phyloP scores from a whole-genome alignment of 2,329 filamentous ascomycete genomes.

The Scopulariopsis brevicaulis region DNA sequence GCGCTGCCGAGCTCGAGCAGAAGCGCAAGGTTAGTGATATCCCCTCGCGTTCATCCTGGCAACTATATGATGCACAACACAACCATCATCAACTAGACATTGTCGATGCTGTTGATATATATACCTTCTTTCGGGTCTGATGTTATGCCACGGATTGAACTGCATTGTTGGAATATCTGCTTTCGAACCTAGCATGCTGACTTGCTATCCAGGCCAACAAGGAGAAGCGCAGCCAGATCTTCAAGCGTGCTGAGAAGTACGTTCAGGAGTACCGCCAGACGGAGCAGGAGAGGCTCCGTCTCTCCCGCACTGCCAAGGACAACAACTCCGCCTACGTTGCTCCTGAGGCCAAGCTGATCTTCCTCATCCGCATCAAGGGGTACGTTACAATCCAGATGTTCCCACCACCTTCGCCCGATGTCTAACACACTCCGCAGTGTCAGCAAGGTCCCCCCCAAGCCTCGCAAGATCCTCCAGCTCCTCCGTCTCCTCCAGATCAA shows the following conservation, averaged over 20 bases:
- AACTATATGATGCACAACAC: conserved; percentile 68
- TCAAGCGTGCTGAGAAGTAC: conserved; percentile 99
- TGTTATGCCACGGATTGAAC: conserved; percentile 16
- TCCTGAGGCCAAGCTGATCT: conserved; percentile 92
- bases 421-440: conserved; percentile 49
- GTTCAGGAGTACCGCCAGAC: conserved; percentile 98
- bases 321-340: conserved; percentile 90
- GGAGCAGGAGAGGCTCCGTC: conserved; percentile 97
- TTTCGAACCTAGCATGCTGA: conserved; percentile 17
- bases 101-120: conserved; percentile 96
- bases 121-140: conserved; percentile 99
- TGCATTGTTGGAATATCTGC: conserved; percentile 3
- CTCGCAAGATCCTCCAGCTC: conserved; percentile 98
- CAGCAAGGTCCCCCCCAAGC: conserved; percentile 99
- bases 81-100: conserved; percentile 72
- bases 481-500: conserved; percentile 99
- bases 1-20: conserved; percentile 67
- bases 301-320: conserved; percentile 79
- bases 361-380: conserved; percentile 98
- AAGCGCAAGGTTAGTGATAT: conserved; percentile 72
- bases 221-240: conserved; percentile 97
- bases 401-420: conserved; percentile 1
- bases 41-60: conserved; percentile 14
- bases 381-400: conserved; percentile 24
- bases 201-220: conserved; percentile 68